Evolutionary conservation across 495 filamentous ascomycete species (phyloP).

Genomic region (Podospora conica): DNA sequence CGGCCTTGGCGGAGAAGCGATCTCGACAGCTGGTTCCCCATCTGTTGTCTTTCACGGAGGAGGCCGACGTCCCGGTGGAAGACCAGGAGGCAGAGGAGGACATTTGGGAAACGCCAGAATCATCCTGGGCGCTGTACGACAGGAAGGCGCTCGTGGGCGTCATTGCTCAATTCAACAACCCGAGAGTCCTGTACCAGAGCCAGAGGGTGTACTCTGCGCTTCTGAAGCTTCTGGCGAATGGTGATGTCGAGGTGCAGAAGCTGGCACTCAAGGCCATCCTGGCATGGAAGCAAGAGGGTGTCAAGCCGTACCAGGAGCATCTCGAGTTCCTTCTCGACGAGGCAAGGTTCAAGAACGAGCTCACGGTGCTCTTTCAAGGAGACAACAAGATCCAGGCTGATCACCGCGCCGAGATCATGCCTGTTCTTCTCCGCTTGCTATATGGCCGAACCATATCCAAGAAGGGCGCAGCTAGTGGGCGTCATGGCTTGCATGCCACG

Average conservation of each 20-base stretch:
- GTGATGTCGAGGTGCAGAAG: slow-evolving; percentile 84
- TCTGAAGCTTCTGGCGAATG: slow-evolving; percentile 69
- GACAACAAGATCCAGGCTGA: slow-evolving; percentile 68
- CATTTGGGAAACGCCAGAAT: slow-evolving; percentile 41
- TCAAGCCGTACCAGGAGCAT: slow-evolving; percentile 78
- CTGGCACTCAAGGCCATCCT: slow-evolving; percentile 76
- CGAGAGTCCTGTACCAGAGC: slow-evolving; percentile 71
- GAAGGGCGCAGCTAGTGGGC: slow-evolving; percentile 59
- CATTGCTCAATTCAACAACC: slow-evolving; percentile 81
- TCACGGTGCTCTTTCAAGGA: slow-evolving; percentile 78
- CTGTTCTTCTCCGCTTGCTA: slow-evolving; percentile 77
- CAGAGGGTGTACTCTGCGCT: slow-evolving; percentile 69
- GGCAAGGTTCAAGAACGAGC: slow-evolving; percentile 82
- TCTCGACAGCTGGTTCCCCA: slow-evolving; percentile 80
- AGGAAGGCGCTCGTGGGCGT: slow-evolving; percentile 73
- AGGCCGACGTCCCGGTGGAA: slow-evolving; percentile 41
- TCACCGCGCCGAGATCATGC: slow-evolving; percentile 67
- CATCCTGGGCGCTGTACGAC: slow-evolving; percentile 49
- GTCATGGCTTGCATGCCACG: slow-evolving; percentile 55
- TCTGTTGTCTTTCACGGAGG: slow-evolving; percentile 68
- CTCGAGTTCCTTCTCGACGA: slow-evolving; percentile 87
- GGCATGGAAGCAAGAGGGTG: slow-evolving; percentile 73
- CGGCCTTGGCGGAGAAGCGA: slow-evolving; percentile 72
- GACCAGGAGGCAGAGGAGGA: slow-evolving; percentile 41
- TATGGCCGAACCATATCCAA: slow-evolving; percentile 85